A percentile compares a stretch with the other conserved stretches of the same genome.
phyloP scores from a whole-genome alignment of 306 rosid species.

The Bauhinia variegata region DNA sequence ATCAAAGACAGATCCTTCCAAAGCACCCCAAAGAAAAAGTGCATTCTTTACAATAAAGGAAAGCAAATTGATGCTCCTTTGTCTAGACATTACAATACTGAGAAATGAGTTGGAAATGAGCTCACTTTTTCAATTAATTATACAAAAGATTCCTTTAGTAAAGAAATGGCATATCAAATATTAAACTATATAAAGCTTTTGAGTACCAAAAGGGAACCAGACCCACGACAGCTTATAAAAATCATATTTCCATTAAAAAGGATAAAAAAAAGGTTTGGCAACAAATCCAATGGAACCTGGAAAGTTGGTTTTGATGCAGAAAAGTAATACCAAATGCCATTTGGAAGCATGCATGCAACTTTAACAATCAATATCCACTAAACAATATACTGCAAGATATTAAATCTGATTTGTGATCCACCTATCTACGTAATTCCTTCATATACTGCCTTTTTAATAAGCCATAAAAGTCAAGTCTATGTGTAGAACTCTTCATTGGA shows the following conservation, averaged over 20 bases:
- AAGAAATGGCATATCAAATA: conserved; percentile 41
- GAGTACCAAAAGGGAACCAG: conserved; percentile 42
- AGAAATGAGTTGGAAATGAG: conserved; percentile 50
- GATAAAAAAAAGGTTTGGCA: conserved; percentile 38
- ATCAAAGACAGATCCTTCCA: conserved; percentile 36
- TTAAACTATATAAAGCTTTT: conserved; percentile 22
- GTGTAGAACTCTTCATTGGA: conserved; percentile 31
- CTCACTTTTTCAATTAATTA: conserved; percentile 47
- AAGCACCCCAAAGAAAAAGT: conserved; percentile 52
- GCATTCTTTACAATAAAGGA: conserved; percentile 37
- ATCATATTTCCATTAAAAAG: conserved; percentile 32
- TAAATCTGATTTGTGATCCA: conserved; percentile 25
- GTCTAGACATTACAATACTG: conserved; percentile 52
- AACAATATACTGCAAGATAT: background rate
- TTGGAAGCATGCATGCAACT: conserved; percentile 42
- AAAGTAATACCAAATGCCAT: conserved; percentile 47
- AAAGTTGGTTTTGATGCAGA: conserved; percentile 57
- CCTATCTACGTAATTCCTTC: background rate
- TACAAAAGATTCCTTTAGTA: conserved; percentile 50
- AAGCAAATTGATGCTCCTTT: conserved; percentile 51
- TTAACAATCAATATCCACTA: conserved; percentile 35
- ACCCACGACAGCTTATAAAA: conserved; percentile 34
- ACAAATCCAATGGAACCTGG: conserved; percentile 51
- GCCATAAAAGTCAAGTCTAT: conserved; percentile 23
- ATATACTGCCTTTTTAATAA: conserved; percentile 29